A percentile compares a stretch with the other conserved stretches of the same genome.
These are phyloP conservation scores for Cenchrus fungigraminus DNA, from an alignment of 176 grass and related monocot species.

Conservation along the genomic window DNA sequence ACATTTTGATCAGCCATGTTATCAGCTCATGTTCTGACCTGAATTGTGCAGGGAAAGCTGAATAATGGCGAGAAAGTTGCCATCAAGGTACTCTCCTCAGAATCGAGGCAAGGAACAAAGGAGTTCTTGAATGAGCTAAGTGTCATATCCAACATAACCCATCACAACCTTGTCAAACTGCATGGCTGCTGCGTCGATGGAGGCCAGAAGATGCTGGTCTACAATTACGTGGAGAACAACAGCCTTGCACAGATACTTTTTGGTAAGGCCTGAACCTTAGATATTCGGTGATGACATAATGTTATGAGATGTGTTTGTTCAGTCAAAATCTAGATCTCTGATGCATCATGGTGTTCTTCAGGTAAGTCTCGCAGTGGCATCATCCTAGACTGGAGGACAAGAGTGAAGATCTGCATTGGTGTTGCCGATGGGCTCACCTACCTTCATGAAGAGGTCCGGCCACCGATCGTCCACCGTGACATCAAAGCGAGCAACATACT, in stretches of 20 bases:
- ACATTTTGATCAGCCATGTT: not conserved
- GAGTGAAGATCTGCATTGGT: conserved; percentile 70
- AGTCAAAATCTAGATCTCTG: conserved; percentile 21
- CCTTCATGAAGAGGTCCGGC: conserved; percentile 72
- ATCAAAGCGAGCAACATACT: conserved; percentile 93
- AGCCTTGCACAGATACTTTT: conserved; percentile 82
- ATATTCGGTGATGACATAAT: conserved; percentile 15
- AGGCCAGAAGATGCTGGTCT: conserved; percentile 77
- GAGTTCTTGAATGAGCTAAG: conserved; percentile 88
- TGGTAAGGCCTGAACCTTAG: conserved; percentile 45
- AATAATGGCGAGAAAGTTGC: conserved; percentile 71
- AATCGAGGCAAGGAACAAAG: conserved; percentile 71
- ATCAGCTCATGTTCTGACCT: conserved; percentile 17
- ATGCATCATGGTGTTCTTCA: conserved; percentile 44
- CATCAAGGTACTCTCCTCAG: conserved; percentile 84
- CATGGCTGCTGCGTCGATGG: conserved; percentile 76
- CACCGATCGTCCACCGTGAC: conserved; percentile 77
- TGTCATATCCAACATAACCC: conserved; percentile 69
- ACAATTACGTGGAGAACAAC: conserved; percentile 88
- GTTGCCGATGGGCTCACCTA: conserved; percentile 68
- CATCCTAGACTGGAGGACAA: conserved; percentile 66
- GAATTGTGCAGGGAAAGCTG: conserved; percentile 70
- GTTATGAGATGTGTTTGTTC: not conserved
- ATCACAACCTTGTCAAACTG: conserved; percentile 75
- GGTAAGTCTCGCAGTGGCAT: conserved; percentile 60